A percentile compares a stretch with the other conserved stretches of the same genome.
phyloP scores from a whole-genome alignment of 2,329 filamentous ascomycete species.

The Fusarium mangiferae region DNA sequence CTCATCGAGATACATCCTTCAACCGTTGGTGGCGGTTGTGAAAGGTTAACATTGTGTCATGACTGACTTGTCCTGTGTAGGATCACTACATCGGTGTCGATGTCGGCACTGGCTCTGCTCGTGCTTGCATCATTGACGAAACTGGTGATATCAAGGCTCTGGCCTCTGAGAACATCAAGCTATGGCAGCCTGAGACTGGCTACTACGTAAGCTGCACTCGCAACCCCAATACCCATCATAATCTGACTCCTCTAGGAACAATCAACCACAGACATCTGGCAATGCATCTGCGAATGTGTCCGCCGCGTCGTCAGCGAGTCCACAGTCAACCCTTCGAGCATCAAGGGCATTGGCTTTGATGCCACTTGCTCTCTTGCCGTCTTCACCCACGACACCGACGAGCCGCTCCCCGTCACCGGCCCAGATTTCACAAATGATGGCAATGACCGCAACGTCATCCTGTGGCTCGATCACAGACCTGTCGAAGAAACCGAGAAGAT shows the following conservation, averaged over 20 bases:
- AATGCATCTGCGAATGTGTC: slow-evolving; percentile 90
- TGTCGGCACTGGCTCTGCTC: slow-evolving; percentile 93
- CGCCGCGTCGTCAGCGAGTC: slow-evolving; percentile 84
- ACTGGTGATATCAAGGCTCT: slow-evolving; percentile 87
- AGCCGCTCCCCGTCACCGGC: slow-evolving; percentile 89
- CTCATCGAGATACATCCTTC: not conserved
- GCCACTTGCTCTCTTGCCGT: slow-evolving; percentile 98
- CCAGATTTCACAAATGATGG: slow-evolving; percentile 80
- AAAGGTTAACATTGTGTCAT: not conserved
- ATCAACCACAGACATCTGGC: slow-evolving; percentile 98
- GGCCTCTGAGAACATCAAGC: slow-evolving; percentile 78
- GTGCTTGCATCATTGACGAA: slow-evolving; percentile 94
- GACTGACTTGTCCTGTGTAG: slow-evolving; percentile 46
- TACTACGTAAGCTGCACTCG: slow-evolving; percentile 70
- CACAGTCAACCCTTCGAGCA: slow-evolving; percentile 76
- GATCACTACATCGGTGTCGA: slow-evolving; percentile 86
- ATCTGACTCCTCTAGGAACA: slow-evolving; percentile 72
- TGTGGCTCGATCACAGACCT: slow-evolving; percentile 97
- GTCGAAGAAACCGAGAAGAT: slow-evolving; percentile 92
- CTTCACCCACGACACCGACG: slow-evolving; percentile 87
- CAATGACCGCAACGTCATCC: slow-evolving; percentile 91
- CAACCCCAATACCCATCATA: not conserved
- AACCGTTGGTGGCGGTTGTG: slow-evolving; percentile 10
- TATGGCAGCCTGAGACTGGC: slow-evolving; percentile 81
- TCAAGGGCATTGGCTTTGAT: slow-evolving; percentile 95